Conservation (phyloP, 805 yeast genomes). For the Spathaspora girioi region DNA sequence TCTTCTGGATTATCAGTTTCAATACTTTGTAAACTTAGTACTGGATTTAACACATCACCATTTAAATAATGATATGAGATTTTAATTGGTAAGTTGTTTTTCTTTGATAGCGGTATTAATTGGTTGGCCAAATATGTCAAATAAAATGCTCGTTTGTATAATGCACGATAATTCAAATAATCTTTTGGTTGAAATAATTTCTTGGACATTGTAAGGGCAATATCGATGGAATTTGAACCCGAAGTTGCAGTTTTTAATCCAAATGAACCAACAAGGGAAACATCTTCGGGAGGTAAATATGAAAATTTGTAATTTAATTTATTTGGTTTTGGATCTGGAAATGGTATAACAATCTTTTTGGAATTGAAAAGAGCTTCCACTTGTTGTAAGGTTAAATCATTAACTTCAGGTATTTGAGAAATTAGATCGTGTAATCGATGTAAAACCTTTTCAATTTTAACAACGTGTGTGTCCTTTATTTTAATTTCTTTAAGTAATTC, state of each 20-base stretch:
- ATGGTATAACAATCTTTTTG: constrained; percentile 66
- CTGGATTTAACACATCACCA: constrained; percentile 76
- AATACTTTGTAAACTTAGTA: constrained; percentile 58
- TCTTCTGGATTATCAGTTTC: constrained; percentile 48
- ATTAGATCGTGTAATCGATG: constrained; percentile 71
- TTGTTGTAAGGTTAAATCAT: constrained; percentile 50
- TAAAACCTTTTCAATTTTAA: constrained; percentile 67
- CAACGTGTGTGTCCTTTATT: constrained; percentile 64
- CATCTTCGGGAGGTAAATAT: constrained; percentile 65
- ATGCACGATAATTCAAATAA: constrained; percentile 81
- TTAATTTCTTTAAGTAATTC: constrained; percentile 80
- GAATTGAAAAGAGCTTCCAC: constrained; percentile 52
- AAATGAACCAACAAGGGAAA: constrained; percentile 84
- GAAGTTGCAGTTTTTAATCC: constrained; percentile 80
- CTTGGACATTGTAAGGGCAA: constrained; percentile 79
- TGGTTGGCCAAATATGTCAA: constrained; percentile 73
- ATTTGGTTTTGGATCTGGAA: constrained; percentile 84
- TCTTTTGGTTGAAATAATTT: constrained; percentile 79
- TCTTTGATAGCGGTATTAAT: constrained; percentile 50
- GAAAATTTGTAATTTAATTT: constrained; percentile 69
- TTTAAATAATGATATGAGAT: constrained; percentile 63
- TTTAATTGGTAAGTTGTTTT: constrained; percentile 58
- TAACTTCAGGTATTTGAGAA: constrained; percentile 57
- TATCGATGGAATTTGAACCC: constrained; percentile 64
- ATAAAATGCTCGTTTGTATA: constrained; percentile 87